Conservation (phyloP, 2,329 filamentous ascomycete genomes). For the Penicillium sp. region DNA sequence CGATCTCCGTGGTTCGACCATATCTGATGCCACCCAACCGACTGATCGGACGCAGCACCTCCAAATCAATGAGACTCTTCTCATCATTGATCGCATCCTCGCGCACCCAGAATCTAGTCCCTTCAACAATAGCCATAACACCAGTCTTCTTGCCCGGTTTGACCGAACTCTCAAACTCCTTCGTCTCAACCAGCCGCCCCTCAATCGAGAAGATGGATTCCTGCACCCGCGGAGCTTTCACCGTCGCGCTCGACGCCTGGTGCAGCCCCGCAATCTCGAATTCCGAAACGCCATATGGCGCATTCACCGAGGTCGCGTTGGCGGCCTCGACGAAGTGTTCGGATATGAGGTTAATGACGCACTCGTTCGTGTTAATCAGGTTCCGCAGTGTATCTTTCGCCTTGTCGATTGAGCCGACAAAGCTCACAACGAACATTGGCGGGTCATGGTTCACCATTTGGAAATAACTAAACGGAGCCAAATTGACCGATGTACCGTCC, state of each 20-base stretch:
- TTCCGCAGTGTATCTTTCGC: conserved; percentile 80
- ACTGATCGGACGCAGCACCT: conserved; percentile 70
- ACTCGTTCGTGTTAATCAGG: conserved; percentile 66
- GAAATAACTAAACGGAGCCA: conserved; percentile 86
- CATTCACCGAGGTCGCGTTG: conserved; percentile 70
- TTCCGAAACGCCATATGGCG: conserved; percentile 70
- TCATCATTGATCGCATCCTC: conserved; percentile 84
- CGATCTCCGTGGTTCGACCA: conserved; percentile 62
- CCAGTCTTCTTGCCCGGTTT: conserved; percentile 71
- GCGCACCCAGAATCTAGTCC: conserved; percentile 79
- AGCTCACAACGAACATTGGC: conserved; percentile 69
- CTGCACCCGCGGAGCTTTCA: conserved; percentile 68
- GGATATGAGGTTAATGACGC: conserved; percentile 78
- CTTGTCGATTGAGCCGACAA: conserved; percentile 52
- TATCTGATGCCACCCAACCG: conserved; percentile 86
- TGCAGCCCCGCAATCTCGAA: conserved; percentile 78
- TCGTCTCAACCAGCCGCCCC: conserved; percentile 66
- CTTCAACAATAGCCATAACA: conserved; percentile 74
- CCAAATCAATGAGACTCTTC: conserved; percentile 67
- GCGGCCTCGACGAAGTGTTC: conserved; percentile 83
- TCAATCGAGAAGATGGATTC: conserved; percentile 84
- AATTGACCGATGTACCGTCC: conserved; percentile 66
- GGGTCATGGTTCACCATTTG: conserved; percentile 82
- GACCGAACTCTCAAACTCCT: conserved; percentile 70
- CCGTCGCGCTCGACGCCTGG: conserved; percentile 57